Evolutionary conservation across 495 filamentous ascomycete genomes (phyloP).

Genomic region (Glonium stellatum): DNA sequence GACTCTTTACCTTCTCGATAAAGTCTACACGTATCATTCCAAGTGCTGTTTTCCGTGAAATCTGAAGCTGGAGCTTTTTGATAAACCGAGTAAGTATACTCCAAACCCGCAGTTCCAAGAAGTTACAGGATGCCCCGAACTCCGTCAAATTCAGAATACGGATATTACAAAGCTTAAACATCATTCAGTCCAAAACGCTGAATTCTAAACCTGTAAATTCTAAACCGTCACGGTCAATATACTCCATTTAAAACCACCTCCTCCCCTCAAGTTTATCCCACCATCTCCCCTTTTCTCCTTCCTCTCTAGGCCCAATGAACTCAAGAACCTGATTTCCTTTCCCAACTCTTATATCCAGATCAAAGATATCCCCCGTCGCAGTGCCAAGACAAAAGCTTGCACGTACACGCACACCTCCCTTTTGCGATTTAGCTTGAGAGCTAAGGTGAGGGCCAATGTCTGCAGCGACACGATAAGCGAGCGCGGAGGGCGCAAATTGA

Average conservation of each 20-base stretch:
- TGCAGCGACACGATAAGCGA: slow-evolving; percentile 27
- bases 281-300: slow-evolving; percentile 28
- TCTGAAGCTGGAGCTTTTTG: no score
- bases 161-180: no score
- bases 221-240: neutral
- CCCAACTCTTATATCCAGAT: slow-evolving; percentile 32
- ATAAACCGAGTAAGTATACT: no score
- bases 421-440: slow-evolving; percentile 26
- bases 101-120: no score
- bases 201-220: no score
- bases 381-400: slow-evolving; percentile 33
- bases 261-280: slow-evolving; percentile 22
- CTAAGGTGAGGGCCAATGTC: slow-evolving; percentile 29
- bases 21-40: no score
- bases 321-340: slow-evolving; percentile 25
- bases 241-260: slow-evolving; percentile 22
- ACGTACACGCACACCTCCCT: slow-evolving; percentile 31
- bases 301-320: slow-evolving; percentile 34
- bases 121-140: no score
- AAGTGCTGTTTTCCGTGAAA: no score
- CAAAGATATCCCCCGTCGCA: slow-evolving; percentile 28
- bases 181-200: no score
- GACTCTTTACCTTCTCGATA: no score
- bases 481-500: slow-evolving; percentile 23
- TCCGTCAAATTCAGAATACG: no score